These are phyloP conservation scores for Cenchrus fungigraminus DNA, from an alignment of 176 grass and related monocot genomes.

Conservation along the genomic window DNA sequence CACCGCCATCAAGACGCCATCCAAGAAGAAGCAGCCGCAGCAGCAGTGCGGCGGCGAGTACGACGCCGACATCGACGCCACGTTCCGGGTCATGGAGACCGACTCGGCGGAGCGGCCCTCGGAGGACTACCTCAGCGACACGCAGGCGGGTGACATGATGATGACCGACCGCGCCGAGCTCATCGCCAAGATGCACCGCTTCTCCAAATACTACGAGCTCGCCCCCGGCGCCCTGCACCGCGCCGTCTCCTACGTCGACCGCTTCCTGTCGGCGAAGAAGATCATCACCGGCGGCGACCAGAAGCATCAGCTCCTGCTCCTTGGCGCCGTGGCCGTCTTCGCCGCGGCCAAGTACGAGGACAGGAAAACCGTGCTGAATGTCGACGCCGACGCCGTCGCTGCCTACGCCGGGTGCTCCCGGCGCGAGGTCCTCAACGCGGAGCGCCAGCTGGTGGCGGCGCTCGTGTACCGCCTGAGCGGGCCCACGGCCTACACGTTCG, in stretches of 20 bases:
- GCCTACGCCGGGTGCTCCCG: neutral
- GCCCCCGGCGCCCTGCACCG: slow-evolving; percentile 1
- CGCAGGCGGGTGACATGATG: neutral
- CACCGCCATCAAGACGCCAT: neutral
- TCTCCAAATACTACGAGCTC: neutral
- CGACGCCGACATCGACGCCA: neutral
- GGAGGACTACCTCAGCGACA: neutral
- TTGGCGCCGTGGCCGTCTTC: neutral
- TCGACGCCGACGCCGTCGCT: neutral
- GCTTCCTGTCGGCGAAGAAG: neutral
- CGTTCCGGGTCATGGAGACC: neutral
- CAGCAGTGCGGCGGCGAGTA: neutral
- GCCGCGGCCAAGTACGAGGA: slow-evolving; percentile 24
- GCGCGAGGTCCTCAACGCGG: neutral
- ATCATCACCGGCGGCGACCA: neutral
- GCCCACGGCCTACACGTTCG: slow-evolving; percentile 40
- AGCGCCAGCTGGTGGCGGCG: neutral
- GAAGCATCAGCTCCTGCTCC: neutral
- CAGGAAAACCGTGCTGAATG: neutral
- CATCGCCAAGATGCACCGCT: neutral
- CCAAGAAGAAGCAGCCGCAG: neutral
- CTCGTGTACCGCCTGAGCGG: slow-evolving; percentile 29
- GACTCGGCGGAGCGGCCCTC: neutral
- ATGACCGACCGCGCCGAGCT: neutral
- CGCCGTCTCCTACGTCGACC: slow-evolving; percentile 23